Base-by-base conservation (phyloP, 768 basidiomycete genomes). In the Tricholoma flavovirens region DNA sequence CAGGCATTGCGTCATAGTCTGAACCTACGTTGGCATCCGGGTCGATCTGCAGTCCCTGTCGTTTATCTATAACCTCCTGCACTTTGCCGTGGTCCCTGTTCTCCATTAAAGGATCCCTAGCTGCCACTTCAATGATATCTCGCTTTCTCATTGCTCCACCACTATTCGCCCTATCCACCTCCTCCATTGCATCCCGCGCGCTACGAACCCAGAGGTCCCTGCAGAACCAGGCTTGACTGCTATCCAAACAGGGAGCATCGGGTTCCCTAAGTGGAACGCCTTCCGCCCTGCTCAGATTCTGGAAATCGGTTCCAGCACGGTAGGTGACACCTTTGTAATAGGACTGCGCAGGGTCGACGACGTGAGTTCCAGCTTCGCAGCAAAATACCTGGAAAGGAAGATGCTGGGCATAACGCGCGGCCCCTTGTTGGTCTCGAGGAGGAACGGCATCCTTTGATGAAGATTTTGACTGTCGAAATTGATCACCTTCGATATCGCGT, bases 301-400 rank as follows among this genome's bases (percentile, higher is more conserved):
- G 88, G 68, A 83, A 88, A 62, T 92, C 83, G 8, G 72, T 74
- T 3, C 92, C 93, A 2, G 91, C 81, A 48, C 94, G 88, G 69
- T 99, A 99, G 0, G 66, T 66, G 61, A 99, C 80, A 42, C 90
- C 91, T 40, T 84, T 84, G 77, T 99, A 99, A 76, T 98, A 99
- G 0, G 93, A 90, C 69, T 98, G 95, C 32, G 81, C 81, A 10
- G 97, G 97, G 67, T 99, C 97, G 60, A 99, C 87, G 66, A 99
- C 86, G 68, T 98, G 97, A 0, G 93, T 95, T 5, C 97, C 97
- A 0, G 93, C 88, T 75, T 99, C 97, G 72, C 97, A 99, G 76
- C 97, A 99, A 74, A 97, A 98, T 8, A 90, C 93, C 69, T 99
- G 97, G 78, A 99, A 98, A 4, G 97, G 97, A 1, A 98, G 82